These are phyloP conservation scores for Polygonum maritimum DNA, from an alignment of 148 eudicot species.

Conservation along the genomic window DNA sequence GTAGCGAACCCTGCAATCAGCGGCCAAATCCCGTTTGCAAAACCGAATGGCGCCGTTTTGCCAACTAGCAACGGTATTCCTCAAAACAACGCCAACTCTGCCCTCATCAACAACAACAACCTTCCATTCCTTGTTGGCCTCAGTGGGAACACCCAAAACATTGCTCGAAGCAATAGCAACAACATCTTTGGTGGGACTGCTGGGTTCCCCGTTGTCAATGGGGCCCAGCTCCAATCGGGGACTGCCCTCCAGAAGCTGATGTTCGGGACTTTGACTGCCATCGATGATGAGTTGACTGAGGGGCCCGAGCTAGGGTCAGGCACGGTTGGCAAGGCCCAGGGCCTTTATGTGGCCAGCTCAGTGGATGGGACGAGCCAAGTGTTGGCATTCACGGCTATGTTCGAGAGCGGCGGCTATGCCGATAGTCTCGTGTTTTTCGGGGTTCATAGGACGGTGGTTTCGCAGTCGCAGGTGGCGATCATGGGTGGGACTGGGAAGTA, in stretches of 20 bases:
- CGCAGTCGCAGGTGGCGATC: constrained; percentile 47
- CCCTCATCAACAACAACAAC: constrained; percentile 61
- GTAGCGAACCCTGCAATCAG: constrained; percentile 69
- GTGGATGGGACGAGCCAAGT: constrained; percentile 62
- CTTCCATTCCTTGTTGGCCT: constrained; percentile 87
- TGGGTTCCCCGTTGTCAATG: constrained; percentile 42
- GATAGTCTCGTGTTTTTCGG: constrained; percentile 58
- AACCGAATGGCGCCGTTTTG: constrained; percentile 73
- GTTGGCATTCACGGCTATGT: constrained; percentile 61
- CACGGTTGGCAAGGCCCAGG: constrained; percentile 57
- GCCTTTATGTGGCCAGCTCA: constrained; percentile 55
- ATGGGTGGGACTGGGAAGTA: constrained; percentile 83
- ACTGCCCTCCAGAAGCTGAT: constrained; percentile 43
- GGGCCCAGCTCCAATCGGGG: constrained; percentile 42
- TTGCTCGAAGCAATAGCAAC: constrained; percentile 37
- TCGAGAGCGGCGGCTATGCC: constrained; percentile 46
- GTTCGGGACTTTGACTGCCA: constrained; percentile 69
- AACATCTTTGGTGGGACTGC: constrained; percentile 38
- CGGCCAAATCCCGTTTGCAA: constrained; percentile 94
- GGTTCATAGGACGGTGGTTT: constrained; percentile 40
- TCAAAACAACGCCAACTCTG: constrained; percentile 44
- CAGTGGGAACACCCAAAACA: constrained; percentile 51
- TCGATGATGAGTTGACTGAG: constrained; percentile 66
- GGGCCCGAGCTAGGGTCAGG: constrained; percentile 54
- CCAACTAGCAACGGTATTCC: constrained; percentile 54